These are phyloP conservation scores for Eucalyptus pauciflora DNA, from an alignment of 345 rosid genomes.

Conservation along the genomic window DNA sequence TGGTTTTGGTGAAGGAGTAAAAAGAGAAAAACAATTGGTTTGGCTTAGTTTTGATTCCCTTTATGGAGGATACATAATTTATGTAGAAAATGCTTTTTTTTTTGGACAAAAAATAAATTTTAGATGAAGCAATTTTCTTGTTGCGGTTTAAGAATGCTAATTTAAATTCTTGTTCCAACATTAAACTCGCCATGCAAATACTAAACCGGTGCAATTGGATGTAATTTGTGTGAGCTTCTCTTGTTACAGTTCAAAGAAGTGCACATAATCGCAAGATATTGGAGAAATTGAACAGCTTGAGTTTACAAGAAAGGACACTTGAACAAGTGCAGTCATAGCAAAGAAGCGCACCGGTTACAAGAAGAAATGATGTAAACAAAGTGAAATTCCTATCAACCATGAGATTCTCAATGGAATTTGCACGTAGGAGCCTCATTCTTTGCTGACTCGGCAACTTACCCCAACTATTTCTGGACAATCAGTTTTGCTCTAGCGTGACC, in stretches of 20 bases:
- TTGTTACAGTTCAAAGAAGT: accelerated
- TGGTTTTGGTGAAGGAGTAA: neutral
- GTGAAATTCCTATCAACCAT: neutral
- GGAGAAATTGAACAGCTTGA: neutral
- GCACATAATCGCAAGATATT: neutral
- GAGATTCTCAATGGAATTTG: neutral
- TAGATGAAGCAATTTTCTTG: neutral
- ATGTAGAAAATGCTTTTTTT: neutral
- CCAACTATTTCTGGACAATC: neutral
- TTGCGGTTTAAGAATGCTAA: neutral
- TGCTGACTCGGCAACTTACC: neutral
- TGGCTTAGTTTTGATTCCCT: neutral
- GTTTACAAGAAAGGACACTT: neutral
- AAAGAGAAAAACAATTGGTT: neutral
- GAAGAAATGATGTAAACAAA: accelerated
- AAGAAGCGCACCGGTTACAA: too few relatives aligned
- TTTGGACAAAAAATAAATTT: neutral
- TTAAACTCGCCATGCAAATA: accelerated
- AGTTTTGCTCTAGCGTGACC: neutral
- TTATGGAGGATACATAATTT: too few relatives aligned
- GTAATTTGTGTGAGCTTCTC: neutral
- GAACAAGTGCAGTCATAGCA: neutral
- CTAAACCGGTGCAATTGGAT: accelerated
- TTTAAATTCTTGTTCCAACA: too few relatives aligned
- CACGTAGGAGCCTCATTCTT: accelerated